These are phyloP conservation scores for Colletotrichum brevisporum DNA, from an alignment of 2,329 filamentous ascomycete genomes.

Conservation along the genomic window DNA sequence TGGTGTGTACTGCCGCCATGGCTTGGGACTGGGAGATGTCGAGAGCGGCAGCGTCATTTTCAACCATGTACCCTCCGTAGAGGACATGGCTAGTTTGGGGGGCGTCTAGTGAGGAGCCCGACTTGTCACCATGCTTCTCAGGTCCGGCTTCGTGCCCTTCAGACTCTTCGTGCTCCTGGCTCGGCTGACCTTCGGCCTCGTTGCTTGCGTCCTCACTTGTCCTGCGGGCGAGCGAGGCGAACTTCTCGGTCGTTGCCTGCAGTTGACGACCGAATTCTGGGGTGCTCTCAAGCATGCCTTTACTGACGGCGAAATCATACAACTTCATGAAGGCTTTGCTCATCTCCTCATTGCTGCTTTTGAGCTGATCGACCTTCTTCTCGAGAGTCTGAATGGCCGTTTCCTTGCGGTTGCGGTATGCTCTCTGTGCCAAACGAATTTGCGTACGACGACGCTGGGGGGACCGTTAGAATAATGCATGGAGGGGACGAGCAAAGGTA, in stretches of 20 bases:
- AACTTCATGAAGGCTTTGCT: conserved; percentile 78
- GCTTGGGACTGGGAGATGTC: neutral
- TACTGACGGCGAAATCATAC: conserved; percentile 71
- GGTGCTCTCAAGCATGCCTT: conserved; percentile 70
- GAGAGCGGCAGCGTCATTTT: conserved; percentile 38
- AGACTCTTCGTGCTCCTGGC: conserved; percentile 23
- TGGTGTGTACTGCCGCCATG: conserved; percentile 29
- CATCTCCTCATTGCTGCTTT: conserved; percentile 80
- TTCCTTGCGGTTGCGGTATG: conserved; percentile 89
- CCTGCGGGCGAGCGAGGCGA: conserved; percentile 68
- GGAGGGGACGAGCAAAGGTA: neutral
- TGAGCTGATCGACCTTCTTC: conserved; percentile 77
- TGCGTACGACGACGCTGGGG: conserved; percentile 83
- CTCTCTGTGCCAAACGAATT: conserved; percentile 87
- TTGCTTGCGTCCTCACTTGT: conserved; percentile 56
- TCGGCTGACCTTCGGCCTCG: conserved; percentile 45
- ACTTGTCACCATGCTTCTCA: conserved; percentile 25
- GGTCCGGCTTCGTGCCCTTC: conserved; percentile 13
- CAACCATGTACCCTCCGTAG: conserved; percentile 48
- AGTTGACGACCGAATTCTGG: conserved; percentile 72
- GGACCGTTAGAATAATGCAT: conserved; percentile 42
- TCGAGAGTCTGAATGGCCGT: conserved; percentile 82
- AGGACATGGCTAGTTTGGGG: conserved; percentile 23
- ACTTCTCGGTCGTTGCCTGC: conserved; percentile 68
- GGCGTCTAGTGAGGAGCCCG: conserved; percentile 37